A percentile compares a stretch with the other conserved stretches of the same genome.
Conservation (phyloP, 805 yeast species). For the Nakazawaea wickerhamii region DNA sequence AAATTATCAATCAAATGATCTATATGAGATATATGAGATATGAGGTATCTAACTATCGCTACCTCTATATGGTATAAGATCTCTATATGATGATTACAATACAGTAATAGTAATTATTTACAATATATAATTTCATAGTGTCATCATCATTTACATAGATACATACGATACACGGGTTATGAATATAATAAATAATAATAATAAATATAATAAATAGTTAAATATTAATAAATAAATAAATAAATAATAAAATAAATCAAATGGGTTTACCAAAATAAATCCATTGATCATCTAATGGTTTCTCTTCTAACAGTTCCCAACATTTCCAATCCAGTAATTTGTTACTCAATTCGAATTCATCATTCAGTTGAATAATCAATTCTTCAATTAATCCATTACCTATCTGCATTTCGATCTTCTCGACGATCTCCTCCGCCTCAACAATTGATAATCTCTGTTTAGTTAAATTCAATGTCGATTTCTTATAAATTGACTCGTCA, state of each 20-base stretch:
- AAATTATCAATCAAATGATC: too few relatives aligned
- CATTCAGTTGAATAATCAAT: conserved; percentile 74
- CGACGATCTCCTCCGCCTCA: conserved; percentile 53
- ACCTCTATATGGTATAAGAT: too few relatives aligned
- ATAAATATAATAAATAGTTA: conserved; percentile 1
- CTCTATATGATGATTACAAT: too few relatives aligned
- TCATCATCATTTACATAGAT: conserved; percentile 1
- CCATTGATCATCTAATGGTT: conserved; percentile 82
- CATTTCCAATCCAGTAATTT: conserved; percentile 62
- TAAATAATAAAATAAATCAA: conserved; percentile 21
- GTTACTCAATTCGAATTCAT: conserved; percentile 64
- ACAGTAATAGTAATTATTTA: too few relatives aligned
- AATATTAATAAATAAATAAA: background rate
- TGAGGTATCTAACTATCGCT: too few relatives aligned
- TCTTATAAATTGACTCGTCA: conserved; percentile 65
- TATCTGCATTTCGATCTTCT: conserved; percentile 63
- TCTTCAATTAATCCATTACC: conserved; percentile 86
- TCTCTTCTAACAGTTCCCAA: conserved; percentile 80
- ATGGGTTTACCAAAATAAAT: conserved; percentile 66
- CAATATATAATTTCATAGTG: too few relatives aligned
- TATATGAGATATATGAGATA: too few relatives aligned
- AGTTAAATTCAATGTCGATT: conserved; percentile 68
- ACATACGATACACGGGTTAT: background rate
- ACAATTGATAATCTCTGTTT: conserved; percentile 64
- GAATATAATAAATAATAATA: conserved; percentile 1